Percentiles rank a stretch among this genome's conserved stretches.
phyloP scores from a whole-genome alignment of 1,284 basidiomycete species.

The Apiotrichum akiyoshidainum region DNA sequence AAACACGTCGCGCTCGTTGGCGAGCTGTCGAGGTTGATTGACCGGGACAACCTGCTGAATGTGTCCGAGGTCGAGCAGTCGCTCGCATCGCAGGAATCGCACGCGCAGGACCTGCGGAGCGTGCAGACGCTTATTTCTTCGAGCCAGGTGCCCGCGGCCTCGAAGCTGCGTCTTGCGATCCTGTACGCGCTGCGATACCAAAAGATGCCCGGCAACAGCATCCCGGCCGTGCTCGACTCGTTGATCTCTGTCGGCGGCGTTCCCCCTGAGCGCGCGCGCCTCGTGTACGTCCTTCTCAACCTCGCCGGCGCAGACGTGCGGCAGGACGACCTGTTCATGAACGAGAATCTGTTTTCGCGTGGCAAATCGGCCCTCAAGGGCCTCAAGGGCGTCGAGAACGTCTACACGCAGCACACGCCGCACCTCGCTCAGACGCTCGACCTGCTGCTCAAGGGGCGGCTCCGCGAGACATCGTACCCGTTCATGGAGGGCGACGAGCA shows the following conservation, averaged over 20 bases:
- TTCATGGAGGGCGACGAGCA: slow-evolving; percentile 68
- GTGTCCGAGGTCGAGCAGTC: slow-evolving; percentile 96
- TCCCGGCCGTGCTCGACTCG: slow-evolving; percentile 75
- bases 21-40: slow-evolving; percentile 87
- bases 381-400: slow-evolving; percentile 98
- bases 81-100: slow-evolving; percentile 83
- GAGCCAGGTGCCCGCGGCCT: slow-evolving; percentile 64
- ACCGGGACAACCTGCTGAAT: slow-evolving; percentile 77
- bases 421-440: slow-evolving; percentile 91
- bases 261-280: slow-evolving; percentile 72
- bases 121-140: slow-evolving; percentile 74
- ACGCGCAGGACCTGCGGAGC: slow-evolving; percentile 71
- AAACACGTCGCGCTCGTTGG: slow-evolving; percentile 97
- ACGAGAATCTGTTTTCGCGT: slow-evolving; percentile 89
- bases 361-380: slow-evolving; percentile 94
- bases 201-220: slow-evolving; percentile 79
- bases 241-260: slow-evolving; percentile 80
- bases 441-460: slow-evolving; percentile 75
- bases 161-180: slow-evolving; percentile 90
- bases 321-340: slow-evolving; percentile 96
- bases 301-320: slow-evolving; percentile 92
- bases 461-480: slow-evolving; percentile 86
- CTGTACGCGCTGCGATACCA: slow-evolving; percentile 94
- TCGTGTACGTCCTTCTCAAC: slow-evolving; percentile 91
- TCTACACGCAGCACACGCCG: slow-evolving; percentile 96